phyloP scores from a whole-genome alignment of 1,284 basidiomycete genomes.

The Rhodotorula mucilaginosa region DNA sequence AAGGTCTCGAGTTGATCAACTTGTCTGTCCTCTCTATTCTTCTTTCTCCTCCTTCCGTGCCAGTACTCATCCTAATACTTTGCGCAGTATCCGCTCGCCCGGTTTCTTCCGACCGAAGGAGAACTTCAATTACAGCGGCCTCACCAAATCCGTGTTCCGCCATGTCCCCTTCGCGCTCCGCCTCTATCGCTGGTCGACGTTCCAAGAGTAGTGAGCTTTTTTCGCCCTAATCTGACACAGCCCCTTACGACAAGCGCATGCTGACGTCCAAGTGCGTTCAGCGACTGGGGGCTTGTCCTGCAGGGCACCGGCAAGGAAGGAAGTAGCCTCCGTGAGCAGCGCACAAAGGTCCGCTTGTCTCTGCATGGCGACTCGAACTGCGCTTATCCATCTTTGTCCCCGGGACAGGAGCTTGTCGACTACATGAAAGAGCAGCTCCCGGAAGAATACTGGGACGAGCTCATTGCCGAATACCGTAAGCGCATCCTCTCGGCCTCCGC shows the following conservation, averaged over 20 bases:
- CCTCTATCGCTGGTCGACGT: slow-evolving; percentile 54
- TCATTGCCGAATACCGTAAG: slow-evolving; percentile 58
- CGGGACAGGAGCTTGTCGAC: slow-evolving; percentile 48
- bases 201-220: slow-evolving; percentile 12
- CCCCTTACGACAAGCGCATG: not conserved
- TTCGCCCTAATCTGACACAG: not conserved
- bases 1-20: slow-evolving; percentile 51
- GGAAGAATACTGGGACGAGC: slow-evolving; percentile 52
- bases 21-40: slow-evolving; percentile 39
- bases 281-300: slow-evolving; percentile 12
- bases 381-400: not conserved
- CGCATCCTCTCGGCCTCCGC: not conserved
- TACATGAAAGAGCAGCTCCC: slow-evolving; percentile 57
- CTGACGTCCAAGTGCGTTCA: not conserved
- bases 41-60: too few relatives aligned
- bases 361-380: too few relatives aligned
- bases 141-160: slow-evolving; percentile 54
- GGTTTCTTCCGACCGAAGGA: slow-evolving; percentile 51
- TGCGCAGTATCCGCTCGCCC: slow-evolving; percentile 17
- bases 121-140: slow-evolving; percentile 51
- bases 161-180: slow-evolving; percentile 56
- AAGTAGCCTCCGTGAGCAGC: slow-evolving; percentile 1
- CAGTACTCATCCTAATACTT: not conserved
- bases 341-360: slow-evolving; percentile 7
- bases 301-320: slow-evolving; percentile 21